These are phyloP conservation scores for Lithocarpus polystachyus DNA, from an alignment of 306 rosid species.

Conservation along the genomic window DNA sequence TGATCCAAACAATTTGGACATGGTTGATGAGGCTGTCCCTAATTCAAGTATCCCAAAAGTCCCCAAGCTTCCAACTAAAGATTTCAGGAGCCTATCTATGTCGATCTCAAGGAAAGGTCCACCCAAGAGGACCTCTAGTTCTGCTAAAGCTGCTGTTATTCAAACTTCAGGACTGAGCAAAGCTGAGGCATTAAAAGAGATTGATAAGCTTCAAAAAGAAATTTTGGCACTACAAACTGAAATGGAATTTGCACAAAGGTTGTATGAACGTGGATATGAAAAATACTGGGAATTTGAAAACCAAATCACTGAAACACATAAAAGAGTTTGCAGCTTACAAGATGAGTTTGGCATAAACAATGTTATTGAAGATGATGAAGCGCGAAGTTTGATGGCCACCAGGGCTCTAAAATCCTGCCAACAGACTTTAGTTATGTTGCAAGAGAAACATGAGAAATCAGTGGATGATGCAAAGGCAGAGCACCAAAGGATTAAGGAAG, in stretches of 20 bases:
- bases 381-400: slow-evolving; percentile 72
- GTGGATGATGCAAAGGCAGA: slow-evolving; percentile 56
- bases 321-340: slow-evolving; percentile 56
- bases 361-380: slow-evolving; percentile 68
- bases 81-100: slow-evolving; percentile 52
- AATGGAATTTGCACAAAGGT: slow-evolving; percentile 82
- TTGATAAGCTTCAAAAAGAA: slow-evolving; percentile 75
- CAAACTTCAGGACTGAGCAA: slow-evolving; percentile 57
- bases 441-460: slow-evolving; percentile 45
- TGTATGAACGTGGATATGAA: slow-evolving; percentile 60
- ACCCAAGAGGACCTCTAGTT: slow-evolving; percentile 25
- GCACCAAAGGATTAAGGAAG: slow-evolving; percentile 41
- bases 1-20: slow-evolving; percentile 11
- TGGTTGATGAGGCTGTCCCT: slow-evolving; percentile 2
- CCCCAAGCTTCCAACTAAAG: slow-evolving; percentile 47
- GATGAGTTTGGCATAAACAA: slow-evolving; percentile 60
- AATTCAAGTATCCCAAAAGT: slow-evolving; percentile 51
- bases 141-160: slow-evolving; percentile 25
- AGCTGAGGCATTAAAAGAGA: slow-evolving; percentile 56
- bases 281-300: slow-evolving; percentile 77
- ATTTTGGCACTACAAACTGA: slow-evolving; percentile 74
- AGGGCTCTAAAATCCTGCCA: slow-evolving; percentile 79
- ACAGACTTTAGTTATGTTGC: slow-evolving; percentile 56
- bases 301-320: slow-evolving; percentile 56
- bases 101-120: slow-evolving; percentile 41